A percentile compares a stretch with the other conserved stretches of the same genome.
Conservation (phyloP, 176 grass and related monocot species). For the Juncus effusus region DNA sequence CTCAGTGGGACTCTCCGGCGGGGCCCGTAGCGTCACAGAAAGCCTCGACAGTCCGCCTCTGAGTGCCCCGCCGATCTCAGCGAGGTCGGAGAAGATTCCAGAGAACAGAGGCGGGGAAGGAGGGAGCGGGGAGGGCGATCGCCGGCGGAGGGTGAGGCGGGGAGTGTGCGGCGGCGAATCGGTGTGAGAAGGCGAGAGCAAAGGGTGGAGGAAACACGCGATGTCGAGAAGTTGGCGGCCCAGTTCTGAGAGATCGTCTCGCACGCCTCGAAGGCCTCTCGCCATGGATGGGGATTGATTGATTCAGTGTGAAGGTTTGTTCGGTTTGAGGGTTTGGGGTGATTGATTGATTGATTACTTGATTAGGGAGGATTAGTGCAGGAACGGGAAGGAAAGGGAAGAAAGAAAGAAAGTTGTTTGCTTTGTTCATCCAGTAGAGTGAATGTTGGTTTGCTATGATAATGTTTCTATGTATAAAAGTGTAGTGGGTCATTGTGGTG, state of each 20-base stretch:
- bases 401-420: not conserved
- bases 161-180: slow-evolving; percentile 71
- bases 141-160: slow-evolving; percentile 27
- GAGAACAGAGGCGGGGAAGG: slow-evolving; percentile 38
- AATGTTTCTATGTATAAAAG: too few species aligned
- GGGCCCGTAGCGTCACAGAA: slow-evolving; percentile 15
- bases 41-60: slow-evolving; percentile 53
- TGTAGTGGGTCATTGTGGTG: too few species aligned
- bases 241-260: slow-evolving; percentile 92
- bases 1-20: not conserved
- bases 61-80: slow-evolving; percentile 73
- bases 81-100: slow-evolving; percentile 82
- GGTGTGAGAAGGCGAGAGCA: slow-evolving; percentile 52
- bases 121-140: slow-evolving; percentile 31
- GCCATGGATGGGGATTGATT: slow-evolving; percentile 40
- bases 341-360: not conserved
- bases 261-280: slow-evolving; percentile 84
- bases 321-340: slow-evolving; percentile 16
- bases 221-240: slow-evolving; percentile 86
- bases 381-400: not conserved
- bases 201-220: slow-evolving; percentile 89
- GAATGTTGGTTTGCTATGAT: not conserved
- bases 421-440: slow-evolving; percentile 23
- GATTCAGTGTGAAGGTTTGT: not conserved
- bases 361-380: not conserved